A percentile compares a stretch with the other conserved stretches of the same genome.
These are phyloP conservation scores for Crithidia bombi DNA, from an alignment of 208 protist species.

Conservation along the genomic window DNA sequence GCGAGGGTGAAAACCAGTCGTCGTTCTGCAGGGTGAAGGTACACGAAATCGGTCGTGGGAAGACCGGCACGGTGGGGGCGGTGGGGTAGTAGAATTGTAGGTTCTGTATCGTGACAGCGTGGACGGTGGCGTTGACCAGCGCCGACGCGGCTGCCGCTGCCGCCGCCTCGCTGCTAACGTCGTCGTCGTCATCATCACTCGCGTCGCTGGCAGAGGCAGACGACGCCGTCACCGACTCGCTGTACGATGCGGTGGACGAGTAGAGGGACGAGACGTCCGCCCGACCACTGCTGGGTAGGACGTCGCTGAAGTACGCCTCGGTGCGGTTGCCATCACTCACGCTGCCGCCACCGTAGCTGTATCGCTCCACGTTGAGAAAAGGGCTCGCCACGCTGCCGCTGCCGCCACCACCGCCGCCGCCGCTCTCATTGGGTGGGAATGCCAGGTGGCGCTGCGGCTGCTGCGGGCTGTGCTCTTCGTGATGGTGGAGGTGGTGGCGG, in stretches of 20 bases:
- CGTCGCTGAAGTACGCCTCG: slow-evolving; percentile 17
- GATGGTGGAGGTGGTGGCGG: neutral
- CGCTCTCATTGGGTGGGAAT: neutral
- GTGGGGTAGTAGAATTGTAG: slow-evolving; percentile 74
- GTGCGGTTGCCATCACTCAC: slow-evolving; percentile 13
- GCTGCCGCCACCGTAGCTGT: slow-evolving; percentile 7
- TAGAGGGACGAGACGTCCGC: neutral
- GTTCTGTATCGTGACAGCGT: slow-evolving; percentile 28
- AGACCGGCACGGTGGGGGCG: slow-evolving; percentile 66
- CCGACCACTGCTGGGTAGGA: neutral
- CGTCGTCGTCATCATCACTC: neutral
- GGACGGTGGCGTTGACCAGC: slow-evolving; percentile 26
- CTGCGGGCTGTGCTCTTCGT: neutral
- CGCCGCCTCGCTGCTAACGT: slow-evolving; percentile 12
- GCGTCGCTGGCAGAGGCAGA: neutral
- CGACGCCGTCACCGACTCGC: neutral
- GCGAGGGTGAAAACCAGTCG: slow-evolving; percentile 5
- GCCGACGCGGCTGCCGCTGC: slow-evolving; percentile 19
- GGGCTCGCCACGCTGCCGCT: slow-evolving; percentile 1
- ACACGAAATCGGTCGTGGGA: slow-evolving; percentile 30
- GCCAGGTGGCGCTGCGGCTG: neutral
- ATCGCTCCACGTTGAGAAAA: slow-evolving; percentile 1
- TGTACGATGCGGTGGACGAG: neutral
- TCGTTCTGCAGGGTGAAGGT: slow-evolving; percentile 21
- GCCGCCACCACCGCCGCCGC: neutral